Evolutionary conservation across 371 early-diverging fungal genomes (phyloP).

Genomic region (Parasitella parasitica): DNA sequence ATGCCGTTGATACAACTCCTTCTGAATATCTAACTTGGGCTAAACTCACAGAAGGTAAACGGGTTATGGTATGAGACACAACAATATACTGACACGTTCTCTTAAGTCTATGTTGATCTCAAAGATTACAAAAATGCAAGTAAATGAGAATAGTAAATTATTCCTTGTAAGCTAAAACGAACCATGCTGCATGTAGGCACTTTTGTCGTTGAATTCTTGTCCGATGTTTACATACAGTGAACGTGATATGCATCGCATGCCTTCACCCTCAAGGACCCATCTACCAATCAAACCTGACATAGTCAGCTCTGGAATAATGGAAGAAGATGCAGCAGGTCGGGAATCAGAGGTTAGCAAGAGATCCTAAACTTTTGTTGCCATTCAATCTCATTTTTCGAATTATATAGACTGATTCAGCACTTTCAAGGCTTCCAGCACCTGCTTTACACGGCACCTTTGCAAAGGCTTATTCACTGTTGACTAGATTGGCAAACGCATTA

Average conservation of each 20-base stretch:
- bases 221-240: slow-evolving; percentile 96
- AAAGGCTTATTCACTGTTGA: slow-evolving; percentile 82
- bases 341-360: slow-evolving; percentile 56
- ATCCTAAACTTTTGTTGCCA: neutral
- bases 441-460: slow-evolving; percentile 90
- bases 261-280: slow-evolving; percentile 76
- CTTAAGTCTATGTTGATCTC: slow-evolving; percentile 74
- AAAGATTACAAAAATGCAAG: slow-evolving; percentile 80
- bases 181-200: too few relatives aligned
- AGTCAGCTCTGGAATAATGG: slow-evolving; percentile 56
- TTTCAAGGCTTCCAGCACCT: slow-evolving; percentile 83
- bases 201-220: slow-evolving; percentile 93
- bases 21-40: slow-evolving; percentile 95
- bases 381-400: neutral
- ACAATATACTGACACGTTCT: neutral
- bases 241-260: slow-evolving; percentile 89
- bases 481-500: slow-evolving; percentile 74
- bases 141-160: too few relatives aligned
- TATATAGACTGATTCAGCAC: slow-evolving; percentile 44
- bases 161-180: too few relatives aligned
- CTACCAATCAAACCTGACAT: slow-evolving; percentile 76
- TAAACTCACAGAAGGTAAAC: slow-evolving; percentile 78
- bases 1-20: slow-evolving; percentile 91
- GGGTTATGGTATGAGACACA: neutral
- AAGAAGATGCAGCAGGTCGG: slow-evolving; percentile 69